Evolutionary conservation across 768 basidiomycete species (phyloP).

Genomic region (Mycena galericulata): DNA sequence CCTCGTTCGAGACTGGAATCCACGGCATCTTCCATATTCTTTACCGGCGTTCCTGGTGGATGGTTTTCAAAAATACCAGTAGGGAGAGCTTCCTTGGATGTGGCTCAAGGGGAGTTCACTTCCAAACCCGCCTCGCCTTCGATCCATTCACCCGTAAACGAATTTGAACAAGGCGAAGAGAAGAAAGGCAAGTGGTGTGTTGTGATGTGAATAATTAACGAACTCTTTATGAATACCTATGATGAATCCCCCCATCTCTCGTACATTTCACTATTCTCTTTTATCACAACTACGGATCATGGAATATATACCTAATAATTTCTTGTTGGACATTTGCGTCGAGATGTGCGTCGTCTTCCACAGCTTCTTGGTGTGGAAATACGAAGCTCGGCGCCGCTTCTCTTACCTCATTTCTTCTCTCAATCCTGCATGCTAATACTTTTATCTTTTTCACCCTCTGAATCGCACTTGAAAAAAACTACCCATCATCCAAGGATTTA

Average conservation of each 20-base stretch:
- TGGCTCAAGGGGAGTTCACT: slow-evolving; percentile 62
- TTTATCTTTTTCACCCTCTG: too few relatives aligned
- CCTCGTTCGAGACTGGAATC: slow-evolving; percentile 62
- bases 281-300: background rate
- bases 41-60: slow-evolving; percentile 71
- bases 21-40: slow-evolving; percentile 66
- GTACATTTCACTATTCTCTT: background rate
- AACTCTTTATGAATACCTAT: slow-evolving; percentile 29
- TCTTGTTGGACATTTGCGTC: too few relatives aligned
- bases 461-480: too few relatives aligned
- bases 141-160: slow-evolving; percentile 29
- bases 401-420: too few relatives aligned
- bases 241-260: slow-evolving; percentile 4
- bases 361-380: too few relatives aligned
- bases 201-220: slow-evolving; percentile 46
- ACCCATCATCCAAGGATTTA: too few relatives aligned
- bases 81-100: slow-evolving; percentile 61
- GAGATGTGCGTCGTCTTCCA: too few relatives aligned
- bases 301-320: slow-evolving; percentile 19
- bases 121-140: slow-evolving; percentile 43
- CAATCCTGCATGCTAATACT: too few relatives aligned
- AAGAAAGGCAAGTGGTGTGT: slow-evolving; percentile 54
- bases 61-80: slow-evolving; percentile 62
- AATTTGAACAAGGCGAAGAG: slow-evolving; percentile 38
- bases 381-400: too few relatives aligned